A percentile compares a stretch with the other conserved stretches of the same genome.
These are phyloP conservation scores for Serendipita indica DNA, from an alignment of 768 basidiomycete species.

Conservation along the genomic window DNA sequence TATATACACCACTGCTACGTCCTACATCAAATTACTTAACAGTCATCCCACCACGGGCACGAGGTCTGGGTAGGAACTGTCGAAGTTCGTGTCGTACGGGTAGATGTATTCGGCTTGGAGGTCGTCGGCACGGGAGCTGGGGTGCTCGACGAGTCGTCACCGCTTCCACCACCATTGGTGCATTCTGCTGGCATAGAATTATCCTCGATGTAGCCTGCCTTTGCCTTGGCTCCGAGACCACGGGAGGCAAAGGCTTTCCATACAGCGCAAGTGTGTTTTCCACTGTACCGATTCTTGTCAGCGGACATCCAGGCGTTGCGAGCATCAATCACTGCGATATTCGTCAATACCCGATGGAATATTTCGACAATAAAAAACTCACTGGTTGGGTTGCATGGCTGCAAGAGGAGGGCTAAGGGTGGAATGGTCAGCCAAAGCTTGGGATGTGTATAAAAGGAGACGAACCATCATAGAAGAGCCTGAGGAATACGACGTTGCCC, in stretches of 20 bases:
- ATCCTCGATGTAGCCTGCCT: slow-evolving; percentile 22
- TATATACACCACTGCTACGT: no score
- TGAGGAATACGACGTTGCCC: slow-evolving; percentile 14
- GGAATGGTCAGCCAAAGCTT: background rate
- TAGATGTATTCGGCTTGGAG: no score
- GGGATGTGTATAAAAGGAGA: background rate
- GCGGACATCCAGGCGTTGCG: slow-evolving; percentile 1
- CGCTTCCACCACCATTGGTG: no score
- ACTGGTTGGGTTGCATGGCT: slow-evolving; percentile 13
- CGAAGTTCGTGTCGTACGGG: no score
- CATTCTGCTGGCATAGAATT: slow-evolving; percentile 21
- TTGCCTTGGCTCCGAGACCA: background rate
- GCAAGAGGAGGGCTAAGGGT: slow-evolving; percentile 11
- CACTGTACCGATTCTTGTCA: background rate
- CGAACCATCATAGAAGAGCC: slow-evolving; percentile 4
- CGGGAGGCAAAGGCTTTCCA: background rate
- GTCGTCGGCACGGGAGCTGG: no score
- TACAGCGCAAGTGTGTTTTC: background rate
- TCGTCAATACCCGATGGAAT: no score
- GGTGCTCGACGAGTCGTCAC: no score
- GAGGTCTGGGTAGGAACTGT: no score
- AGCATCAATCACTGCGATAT: background rate
- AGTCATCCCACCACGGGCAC: no score
- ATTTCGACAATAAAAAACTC: background rate
- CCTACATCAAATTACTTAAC: no score